phyloP scores from a whole-genome alignment of 768 basidiomycete species.

The Hydnum rufescens region DNA sequence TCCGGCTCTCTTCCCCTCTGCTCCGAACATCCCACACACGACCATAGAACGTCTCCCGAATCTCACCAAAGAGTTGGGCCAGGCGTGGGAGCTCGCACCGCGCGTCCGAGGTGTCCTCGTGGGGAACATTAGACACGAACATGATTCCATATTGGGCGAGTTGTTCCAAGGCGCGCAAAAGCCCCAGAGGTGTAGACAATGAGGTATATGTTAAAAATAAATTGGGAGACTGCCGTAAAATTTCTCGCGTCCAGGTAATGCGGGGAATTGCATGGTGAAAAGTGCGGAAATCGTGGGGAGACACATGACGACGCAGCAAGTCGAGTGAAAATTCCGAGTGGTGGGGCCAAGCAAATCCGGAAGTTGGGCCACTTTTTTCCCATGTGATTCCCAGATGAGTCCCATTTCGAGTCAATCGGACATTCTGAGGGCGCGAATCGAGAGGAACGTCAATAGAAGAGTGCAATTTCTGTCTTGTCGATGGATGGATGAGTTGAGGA shows the following conservation, averaged over 20 bases:
- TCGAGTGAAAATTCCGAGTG: slow-evolving; percentile 30
- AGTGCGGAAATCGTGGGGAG: slow-evolving; percentile 16
- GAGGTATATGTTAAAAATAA: slow-evolving; percentile 38
- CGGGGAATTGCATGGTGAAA: slow-evolving; percentile 29
- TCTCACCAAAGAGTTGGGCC: slow-evolving; percentile 47
- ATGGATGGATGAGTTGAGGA: slow-evolving; percentile 49
- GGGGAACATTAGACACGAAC: slow-evolving; percentile 54
- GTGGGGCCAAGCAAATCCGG: slow-evolving; percentile 27
- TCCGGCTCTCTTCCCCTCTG: slow-evolving; percentile 39
- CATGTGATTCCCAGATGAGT: slow-evolving; percentile 13
- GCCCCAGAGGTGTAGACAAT: slow-evolving; percentile 25
- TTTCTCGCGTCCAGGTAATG: slow-evolving; percentile 27
- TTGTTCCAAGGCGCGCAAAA: slow-evolving; percentile 45
- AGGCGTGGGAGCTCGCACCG: slow-evolving; percentile 49
- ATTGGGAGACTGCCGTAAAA: slow-evolving; percentile 21
- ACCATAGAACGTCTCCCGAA: slow-evolving; percentile 82
- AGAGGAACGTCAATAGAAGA: slow-evolving; percentile 42
- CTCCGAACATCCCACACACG: slow-evolving; percentile 75
- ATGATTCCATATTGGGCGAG: slow-evolving; percentile 53
- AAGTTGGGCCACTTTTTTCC: slow-evolving; percentile 3
- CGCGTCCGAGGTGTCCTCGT: slow-evolving; percentile 33
- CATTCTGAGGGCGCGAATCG: slow-evolving; percentile 24
- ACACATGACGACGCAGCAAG: slow-evolving; percentile 33
- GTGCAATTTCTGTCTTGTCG: slow-evolving; percentile 59
- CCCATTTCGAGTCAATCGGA: slow-evolving; percentile 21